These are phyloP conservation scores for Noccaea caerulescens DNA, from an alignment of 345 rosid species.

Conservation along the genomic window DNA sequence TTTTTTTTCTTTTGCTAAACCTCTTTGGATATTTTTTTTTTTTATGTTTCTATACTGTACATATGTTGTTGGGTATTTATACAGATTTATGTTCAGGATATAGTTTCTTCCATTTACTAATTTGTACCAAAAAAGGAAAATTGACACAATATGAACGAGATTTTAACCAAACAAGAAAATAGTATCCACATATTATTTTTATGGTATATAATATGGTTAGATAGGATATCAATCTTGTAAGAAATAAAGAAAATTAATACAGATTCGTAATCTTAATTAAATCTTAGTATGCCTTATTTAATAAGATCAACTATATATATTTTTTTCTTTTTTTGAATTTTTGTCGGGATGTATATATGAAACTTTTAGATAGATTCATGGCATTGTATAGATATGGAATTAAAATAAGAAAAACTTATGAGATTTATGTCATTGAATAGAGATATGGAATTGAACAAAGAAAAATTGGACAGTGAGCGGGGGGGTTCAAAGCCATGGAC, in stretches of 20 bases:
- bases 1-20: not conserved
- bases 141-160: not conserved
- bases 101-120: not conserved
- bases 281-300: not conserved
- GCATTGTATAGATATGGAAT: no score
- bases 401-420: no score
- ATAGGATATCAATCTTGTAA: not conserved
- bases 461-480: no score
- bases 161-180: not conserved
- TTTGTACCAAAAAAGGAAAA: not conserved
- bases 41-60: not conserved
- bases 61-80: conserved; percentile 17
- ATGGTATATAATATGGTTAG: not conserved
- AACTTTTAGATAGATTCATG: no score
- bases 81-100: not conserved
- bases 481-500: no score
- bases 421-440: no score
- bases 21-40: not conserved
- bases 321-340: no score
- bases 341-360: no score
- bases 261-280: not conserved
- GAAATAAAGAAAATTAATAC: not conserved
- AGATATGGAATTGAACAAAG: no score
- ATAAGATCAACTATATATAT: no score
- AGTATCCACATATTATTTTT: not conserved